A percentile compares a stretch with the other conserved stretches of the same genome.
Conservation (phyloP, 1,284 basidiomycete genomes). For the Ganoderma sinense region DNA sequence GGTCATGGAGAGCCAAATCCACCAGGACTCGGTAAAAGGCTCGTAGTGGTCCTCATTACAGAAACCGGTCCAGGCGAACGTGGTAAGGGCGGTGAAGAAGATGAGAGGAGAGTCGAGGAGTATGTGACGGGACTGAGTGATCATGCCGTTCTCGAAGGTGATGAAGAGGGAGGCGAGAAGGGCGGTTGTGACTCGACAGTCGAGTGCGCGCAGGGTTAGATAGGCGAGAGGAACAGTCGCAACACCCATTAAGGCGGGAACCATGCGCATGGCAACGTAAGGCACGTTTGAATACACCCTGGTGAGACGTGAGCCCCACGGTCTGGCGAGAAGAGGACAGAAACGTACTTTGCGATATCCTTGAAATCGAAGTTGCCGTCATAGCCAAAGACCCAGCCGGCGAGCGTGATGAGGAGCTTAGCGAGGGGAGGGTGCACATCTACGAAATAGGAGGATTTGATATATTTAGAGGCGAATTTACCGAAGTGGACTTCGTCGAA, state of each 20-base stretch:
- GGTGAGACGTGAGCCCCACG: constrained; percentile 15
- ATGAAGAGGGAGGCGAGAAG: constrained; percentile 91
- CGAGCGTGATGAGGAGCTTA: constrained; percentile 93
- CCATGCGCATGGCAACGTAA: constrained; percentile 95
- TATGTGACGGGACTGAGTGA: constrained; percentile 96
- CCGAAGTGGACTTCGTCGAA: constrained; percentile 99
- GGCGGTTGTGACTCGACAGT: constrained; percentile 90
- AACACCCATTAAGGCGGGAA: constrained; percentile 92
- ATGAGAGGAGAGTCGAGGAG: constrained; percentile 97
- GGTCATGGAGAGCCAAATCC: constrained; percentile 91
- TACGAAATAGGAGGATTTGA: constrained; percentile 91
- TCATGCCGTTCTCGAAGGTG: constrained; percentile 95
- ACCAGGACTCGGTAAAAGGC: constrained; percentile 90
- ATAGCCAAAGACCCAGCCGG: constrained; percentile 90
- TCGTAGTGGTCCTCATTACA: constrained; percentile 87
- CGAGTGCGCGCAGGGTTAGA: constrained; percentile 91
- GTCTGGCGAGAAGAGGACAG: too few relatives aligned
- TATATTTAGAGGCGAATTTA: constrained; percentile 92
- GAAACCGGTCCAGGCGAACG: constrained; percentile 91
- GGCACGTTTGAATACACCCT: constrained; percentile 90
- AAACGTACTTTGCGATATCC: constrained; percentile 90
- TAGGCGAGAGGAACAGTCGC: constrained; percentile 92
- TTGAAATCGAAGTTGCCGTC: constrained; percentile 97
- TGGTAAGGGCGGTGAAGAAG: constrained; percentile 95
- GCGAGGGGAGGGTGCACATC: constrained; percentile 98